Percentiles rank a stretch among this genome's conserved stretches.
These are phyloP conservation scores for Bacidia gigantensis DNA, from an alignment of 495 filamentous ascomycete genomes.

Conservation along the genomic window DNA sequence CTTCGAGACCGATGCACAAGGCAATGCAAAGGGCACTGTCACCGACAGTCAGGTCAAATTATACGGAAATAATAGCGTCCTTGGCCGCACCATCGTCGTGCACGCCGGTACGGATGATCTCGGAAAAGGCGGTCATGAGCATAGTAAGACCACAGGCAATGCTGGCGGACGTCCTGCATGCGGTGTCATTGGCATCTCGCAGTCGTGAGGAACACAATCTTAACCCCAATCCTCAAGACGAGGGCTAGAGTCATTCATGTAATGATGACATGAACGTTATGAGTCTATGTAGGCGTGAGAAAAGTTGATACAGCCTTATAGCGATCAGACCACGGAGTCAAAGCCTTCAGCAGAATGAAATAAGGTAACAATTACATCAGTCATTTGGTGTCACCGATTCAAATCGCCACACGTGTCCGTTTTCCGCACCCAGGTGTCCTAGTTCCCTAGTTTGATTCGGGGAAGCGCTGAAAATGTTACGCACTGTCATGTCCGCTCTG, in stretches of 20 bases:
- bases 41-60: conserved; percentile 76
- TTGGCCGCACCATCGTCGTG: conserved; percentile 89
- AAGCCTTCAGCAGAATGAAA: no score
- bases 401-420: no score
- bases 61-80: conserved; percentile 87
- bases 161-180: conserved; percentile 86
- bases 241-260: no score
- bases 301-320: not conserved
- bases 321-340: no score
- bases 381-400: no score
- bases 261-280: no score
- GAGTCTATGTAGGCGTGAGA: not conserved
- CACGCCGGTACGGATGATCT: conserved; percentile 93
- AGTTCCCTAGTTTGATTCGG: no score
- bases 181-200: conserved; percentile 35
- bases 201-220: conserved; percentile 1
- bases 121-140: conserved; percentile 73
- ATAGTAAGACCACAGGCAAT: conserved; percentile 96
- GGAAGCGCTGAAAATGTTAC: no score
- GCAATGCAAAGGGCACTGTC: conserved; percentile 65
- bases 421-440: no score
- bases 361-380: no score
- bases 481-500: no score
- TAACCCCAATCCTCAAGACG: no score
- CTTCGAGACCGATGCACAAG: conserved; percentile 85